These are phyloP conservation scores for Geotrichum macrosporum DNA, from an alignment of 1,139 yeast species.

Conservation along the genomic window DNA sequence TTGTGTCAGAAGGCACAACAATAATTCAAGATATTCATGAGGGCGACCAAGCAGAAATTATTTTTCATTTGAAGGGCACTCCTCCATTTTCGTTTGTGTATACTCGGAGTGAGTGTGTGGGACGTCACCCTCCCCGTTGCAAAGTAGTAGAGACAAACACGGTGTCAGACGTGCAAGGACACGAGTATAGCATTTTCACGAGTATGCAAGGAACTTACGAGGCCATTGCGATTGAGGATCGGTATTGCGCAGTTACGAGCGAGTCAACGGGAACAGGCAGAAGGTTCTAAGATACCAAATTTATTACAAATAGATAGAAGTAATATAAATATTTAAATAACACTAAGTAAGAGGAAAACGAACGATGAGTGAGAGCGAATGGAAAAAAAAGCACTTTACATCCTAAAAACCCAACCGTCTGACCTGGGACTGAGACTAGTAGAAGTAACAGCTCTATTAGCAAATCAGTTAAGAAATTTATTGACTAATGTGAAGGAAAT, in stretches of 20 bases:
- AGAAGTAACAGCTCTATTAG: no score
- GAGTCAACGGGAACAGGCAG: slow-evolving; percentile 46
- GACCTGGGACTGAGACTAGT: no score
- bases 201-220: slow-evolving; percentile 92
- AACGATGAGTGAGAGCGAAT: no score
- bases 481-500: no score
- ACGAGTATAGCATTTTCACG: slow-evolving; percentile 67
- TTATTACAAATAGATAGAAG: neutral
- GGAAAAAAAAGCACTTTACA: no score
- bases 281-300: neutral
- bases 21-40: slow-evolving; percentile 82
- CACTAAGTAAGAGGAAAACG: neutral
- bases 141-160: slow-evolving; percentile 73
- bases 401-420: no score
- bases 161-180: slow-evolving; percentile 61
- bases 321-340: neutral
- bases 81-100: slow-evolving; percentile 52
- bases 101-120: slow-evolving; percentile 47
- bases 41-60: slow-evolving; percentile 52
- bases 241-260: slow-evolving; percentile 59
- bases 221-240: slow-evolving; percentile 81
- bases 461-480: no score
- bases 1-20: slow-evolving; percentile 70
- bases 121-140: slow-evolving; percentile 37
- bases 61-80: slow-evolving; percentile 51